Evolutionary conservation across 345 rosid species (phyloP), one percentile per base, ranked within the genome.

Genomic region (Microthlaspi erraticum): DNA sequence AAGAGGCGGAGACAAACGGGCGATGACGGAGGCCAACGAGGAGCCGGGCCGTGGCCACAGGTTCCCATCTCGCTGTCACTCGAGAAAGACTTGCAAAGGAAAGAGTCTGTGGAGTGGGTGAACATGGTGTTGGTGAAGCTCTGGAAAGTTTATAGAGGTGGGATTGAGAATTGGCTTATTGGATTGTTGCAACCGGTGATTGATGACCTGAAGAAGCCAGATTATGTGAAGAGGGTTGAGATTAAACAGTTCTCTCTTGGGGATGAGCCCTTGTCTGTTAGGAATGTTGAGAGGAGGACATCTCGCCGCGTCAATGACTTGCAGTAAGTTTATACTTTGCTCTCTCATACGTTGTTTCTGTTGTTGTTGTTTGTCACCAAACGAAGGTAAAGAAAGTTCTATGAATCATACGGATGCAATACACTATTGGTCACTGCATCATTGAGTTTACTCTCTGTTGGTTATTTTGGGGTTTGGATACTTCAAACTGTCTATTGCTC

Each of bases 31-130:
- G 69, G 80, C 32, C 58, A 73, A 19, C 61, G 71, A 9, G 87
- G 87, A 52, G 77, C 52, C 4, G 85, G 88, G 14, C 80, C 64
- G 6, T 87, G 96, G 97, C 83, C 94, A 13, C 97, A 83, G 69
- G 91, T 93, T 51, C 98, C 98, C 31, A 86, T 88, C 43, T 79
- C 96, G 0, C 60, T 77, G 78, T 84, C 93, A n/a, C 72, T 94
- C 83, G 99, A 94, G 85, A 86, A 89, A 77, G 99, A 94, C 61
- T 82, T 94, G 91, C 92, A 82, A 70, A 86, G 99, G 84, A 94
- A 94, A 68, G 99, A 94, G 73, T 94, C 98, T 0, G 99, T 94
- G 51, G 99, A 94, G 77, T 94, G 99, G 99, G 99, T 94, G 39
- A 94, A 94, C 66, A 94, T 94, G 98, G 99, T 94, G 60, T 36